Base-by-base conservation (phyloP, 805 yeast species). In the Saccharomycopsis guyanensis region DNA sequence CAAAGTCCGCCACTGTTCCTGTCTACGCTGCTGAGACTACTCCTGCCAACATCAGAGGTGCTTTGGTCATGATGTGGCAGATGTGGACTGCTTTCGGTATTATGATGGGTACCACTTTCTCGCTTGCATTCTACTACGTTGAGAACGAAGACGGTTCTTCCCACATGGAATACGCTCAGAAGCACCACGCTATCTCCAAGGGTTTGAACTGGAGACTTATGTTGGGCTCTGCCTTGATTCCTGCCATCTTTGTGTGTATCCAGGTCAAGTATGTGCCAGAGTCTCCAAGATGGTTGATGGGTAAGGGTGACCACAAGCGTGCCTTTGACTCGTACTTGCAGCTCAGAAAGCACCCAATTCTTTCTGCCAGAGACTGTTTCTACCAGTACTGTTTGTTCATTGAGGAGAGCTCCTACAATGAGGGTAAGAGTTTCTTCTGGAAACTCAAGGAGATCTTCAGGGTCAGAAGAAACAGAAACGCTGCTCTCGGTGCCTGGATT, bases 401-500 rank as follows among this genome's bases (percentile, higher is more conserved):
- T 57, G 86, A 81, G 62, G 86, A 81, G 61, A 71, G 69, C 38
- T 69, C 82, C 2, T 61, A 66, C 54, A 45, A 18, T 13, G 37
- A 31, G 19, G 45, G 50, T n/a, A n/a, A 15, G 12, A 31, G 25
- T 27, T 70, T 72, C 46, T 59, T 57, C 56, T 65, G 60, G 53
- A 73, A 78, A 57, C 43, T 76, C 40, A 65, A 64, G 43, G 84
- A 80, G 59, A 66, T 85, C 69, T 69, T 86, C 59, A 72, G 81
- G 1, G 70, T 83, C 40, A 75, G 93, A 62, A 77, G 96, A 69
- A 85, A 84, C 63, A 76, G 95, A 65, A 82, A 86, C 59, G 94
- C 93, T 44, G 78, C 86, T 5, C 55, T 82, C 47, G 95, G 86
- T 46, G 78, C 94, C 3, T 82, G 82, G 75, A 72, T 86, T 53